Percentiles rank a stretch among this genome's conserved stretches.
These are phyloP conservation scores for Alloteropsis semialata DNA, from an alignment of 176 grass and related monocot genomes.

Conservation along the genomic window DNA sequence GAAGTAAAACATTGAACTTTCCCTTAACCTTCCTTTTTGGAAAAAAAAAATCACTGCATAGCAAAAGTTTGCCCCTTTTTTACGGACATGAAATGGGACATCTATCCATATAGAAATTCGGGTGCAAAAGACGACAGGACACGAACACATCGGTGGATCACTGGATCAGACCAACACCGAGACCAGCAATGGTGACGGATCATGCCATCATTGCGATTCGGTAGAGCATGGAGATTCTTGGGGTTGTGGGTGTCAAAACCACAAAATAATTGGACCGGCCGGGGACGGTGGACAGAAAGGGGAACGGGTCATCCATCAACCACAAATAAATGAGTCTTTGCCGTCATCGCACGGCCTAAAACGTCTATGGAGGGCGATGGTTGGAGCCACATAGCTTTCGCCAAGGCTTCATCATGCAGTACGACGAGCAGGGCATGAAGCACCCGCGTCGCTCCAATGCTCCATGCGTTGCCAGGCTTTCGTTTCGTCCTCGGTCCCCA, in stretches of 20 bases:
- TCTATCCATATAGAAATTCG: not conserved
- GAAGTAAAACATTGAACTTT: not conserved
- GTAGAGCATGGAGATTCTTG: not conserved
- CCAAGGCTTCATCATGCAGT: not conserved
- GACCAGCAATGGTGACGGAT: not conserved
- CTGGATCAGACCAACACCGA: too few relatives aligned
- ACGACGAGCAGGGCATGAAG: not conserved
- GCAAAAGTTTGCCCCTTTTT: not conserved
- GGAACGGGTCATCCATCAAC: not conserved
- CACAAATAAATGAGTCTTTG: slow-evolving; percentile 25
- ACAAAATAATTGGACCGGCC: not conserved
- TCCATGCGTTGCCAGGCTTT: slow-evolving; percentile 21
- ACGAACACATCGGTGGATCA: not conserved
- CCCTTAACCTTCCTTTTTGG: too few relatives aligned
- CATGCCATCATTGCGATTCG: not conserved
- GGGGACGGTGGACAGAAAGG: not conserved
- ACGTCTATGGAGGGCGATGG: not conserved
- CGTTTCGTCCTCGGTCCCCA: slow-evolving; percentile 20
- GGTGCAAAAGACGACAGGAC: not conserved
- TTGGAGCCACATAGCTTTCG: slow-evolving; percentile 40
- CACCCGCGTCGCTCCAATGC: not conserved
- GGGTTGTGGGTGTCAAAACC: not conserved
- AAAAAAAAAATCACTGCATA: too few relatives aligned
- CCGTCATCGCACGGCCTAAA: slow-evolving; percentile 1
- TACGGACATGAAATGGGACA: not conserved